Percentiles rank a stretch among this genome's conserved stretches.
Evolutionary conservation across 2,329 filamentous ascomycete genomes (phyloP).

Genomic region (Ophiostoma pallidulum): DNA sequence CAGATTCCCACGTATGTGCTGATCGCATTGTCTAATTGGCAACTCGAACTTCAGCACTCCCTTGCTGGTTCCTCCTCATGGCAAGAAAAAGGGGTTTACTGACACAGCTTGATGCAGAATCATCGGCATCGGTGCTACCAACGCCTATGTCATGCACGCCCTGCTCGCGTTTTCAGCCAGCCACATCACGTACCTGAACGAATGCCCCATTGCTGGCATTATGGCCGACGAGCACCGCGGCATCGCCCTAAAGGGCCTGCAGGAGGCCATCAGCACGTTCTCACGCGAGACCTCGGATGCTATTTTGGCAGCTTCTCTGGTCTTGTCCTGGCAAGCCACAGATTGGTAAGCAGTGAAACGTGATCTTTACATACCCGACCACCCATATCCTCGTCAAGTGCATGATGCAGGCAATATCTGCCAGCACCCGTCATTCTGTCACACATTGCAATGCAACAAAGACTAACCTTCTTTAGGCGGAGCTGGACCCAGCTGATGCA

Average conservation of each 20-base stretch:
- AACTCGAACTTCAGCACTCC: no score
- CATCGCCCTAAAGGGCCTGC: conserved; percentile 74
- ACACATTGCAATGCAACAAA: not conserved
- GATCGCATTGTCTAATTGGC: no score
- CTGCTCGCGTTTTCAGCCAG: conserved; percentile 90
- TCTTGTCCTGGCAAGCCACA: conserved; percentile 91
- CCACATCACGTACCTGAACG: conserved; percentile 82
- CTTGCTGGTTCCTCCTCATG: conserved; percentile 11
- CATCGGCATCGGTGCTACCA: conserved; percentile 69
- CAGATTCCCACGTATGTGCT: conserved; percentile 86
- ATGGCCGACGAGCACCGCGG: conserved; percentile 85
- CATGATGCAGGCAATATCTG: conserved; percentile 14
- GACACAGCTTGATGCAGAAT: conserved; percentile 44
- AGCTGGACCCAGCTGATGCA: conserved; percentile 91
- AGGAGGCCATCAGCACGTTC: conserved; percentile 78
- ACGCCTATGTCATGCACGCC: conserved; percentile 88
- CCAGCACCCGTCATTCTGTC: conserved; percentile 16
- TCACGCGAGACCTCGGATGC: conserved; percentile 82
- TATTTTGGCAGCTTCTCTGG: conserved; percentile 79
- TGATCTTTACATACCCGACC: not conserved
- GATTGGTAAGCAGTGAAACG: conserved; percentile 63
- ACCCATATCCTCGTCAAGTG: no score
- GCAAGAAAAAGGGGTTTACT: conserved; percentile 17
- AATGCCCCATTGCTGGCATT: conserved; percentile 75
- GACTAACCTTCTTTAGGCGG: conserved; percentile 47